Evolutionary conservation across 257 asterid genomes (phyloP).

Genomic region (Fraxinus quadrangulata): DNA sequence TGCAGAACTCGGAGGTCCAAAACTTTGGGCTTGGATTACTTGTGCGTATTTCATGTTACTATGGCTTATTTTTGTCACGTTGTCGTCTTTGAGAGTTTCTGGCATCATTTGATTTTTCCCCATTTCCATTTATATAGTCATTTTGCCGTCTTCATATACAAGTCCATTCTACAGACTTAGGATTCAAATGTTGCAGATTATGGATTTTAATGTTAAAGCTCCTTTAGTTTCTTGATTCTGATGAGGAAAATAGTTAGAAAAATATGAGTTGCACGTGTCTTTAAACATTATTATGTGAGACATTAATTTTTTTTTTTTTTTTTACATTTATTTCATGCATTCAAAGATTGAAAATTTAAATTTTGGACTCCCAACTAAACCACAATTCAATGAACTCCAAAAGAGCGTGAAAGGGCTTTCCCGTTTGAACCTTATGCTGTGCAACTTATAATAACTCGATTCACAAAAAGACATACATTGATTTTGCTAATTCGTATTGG

Average conservation of each 20-base stretch:
- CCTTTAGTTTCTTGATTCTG: background rate
- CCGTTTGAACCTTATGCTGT: background rate
- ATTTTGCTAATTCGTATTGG: background rate
- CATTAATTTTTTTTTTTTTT: background rate
- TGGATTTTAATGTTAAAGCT: background rate
- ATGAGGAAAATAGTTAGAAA: background rate
- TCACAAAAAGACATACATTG: background rate
- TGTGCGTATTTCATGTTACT: constrained; percentile 60
- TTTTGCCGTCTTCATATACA: background rate
- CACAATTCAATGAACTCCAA: background rate
- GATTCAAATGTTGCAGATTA: background rate
- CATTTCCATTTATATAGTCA: background rate
- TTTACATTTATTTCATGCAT: background rate
- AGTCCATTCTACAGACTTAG: background rate
- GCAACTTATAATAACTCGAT: background rate
- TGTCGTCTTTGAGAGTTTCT: constrained; percentile 69
- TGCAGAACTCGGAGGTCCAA: constrained; percentile 95
- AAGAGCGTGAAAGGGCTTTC: background rate
- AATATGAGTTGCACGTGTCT: background rate
- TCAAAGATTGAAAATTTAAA: background rate
- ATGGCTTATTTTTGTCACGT: constrained; percentile 68
- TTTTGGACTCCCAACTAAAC: too few species aligned
- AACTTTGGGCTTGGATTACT: constrained; percentile 84
- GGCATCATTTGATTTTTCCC: constrained; percentile 41
- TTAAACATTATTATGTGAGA: background rate